Conservation (phyloP, 805 yeast species). For the Metschnikowia lochheadii region DNA sequence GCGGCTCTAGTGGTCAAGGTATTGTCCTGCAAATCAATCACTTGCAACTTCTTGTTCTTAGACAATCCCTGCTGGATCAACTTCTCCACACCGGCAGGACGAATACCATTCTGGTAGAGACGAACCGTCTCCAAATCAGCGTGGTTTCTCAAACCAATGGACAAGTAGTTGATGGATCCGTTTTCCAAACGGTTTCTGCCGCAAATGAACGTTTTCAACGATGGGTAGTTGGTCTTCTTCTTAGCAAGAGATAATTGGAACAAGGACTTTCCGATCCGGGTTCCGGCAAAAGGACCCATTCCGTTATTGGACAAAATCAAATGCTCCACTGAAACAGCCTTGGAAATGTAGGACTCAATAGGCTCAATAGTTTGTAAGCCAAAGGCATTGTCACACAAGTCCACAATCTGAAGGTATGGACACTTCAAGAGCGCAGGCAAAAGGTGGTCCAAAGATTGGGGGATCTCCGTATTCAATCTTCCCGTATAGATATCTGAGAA, state of each 20-base stretch:
- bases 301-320: conserved; percentile 91
- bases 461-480: conserved; percentile 90
- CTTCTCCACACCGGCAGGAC: conserved; percentile 85
- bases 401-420: conserved; percentile 64
- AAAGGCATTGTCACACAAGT: conserved; percentile 92
- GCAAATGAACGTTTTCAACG: conserved; percentile 83
- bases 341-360: conserved; percentile 68
- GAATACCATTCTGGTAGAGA: conserved; percentile 93
- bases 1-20: conserved; percentile 81
- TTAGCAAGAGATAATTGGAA: conserved; percentile 67
- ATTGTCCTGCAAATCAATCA: conserved; percentile 89
- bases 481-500: conserved; percentile 95
- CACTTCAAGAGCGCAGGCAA: conserved; percentile 71
- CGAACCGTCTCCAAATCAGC: conserved; percentile 66
- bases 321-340: conserved; percentile 78
- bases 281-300: conserved; percentile 97
- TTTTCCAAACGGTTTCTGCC: conserved; percentile 97
- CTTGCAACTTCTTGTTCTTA: conserved; percentile 54
- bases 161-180: conserved; percentile 83
- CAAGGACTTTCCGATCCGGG: conserved; percentile 85
- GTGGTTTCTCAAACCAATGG: conserved; percentile 82
- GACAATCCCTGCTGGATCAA: conserved; percentile 71
- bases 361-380: conserved; percentile 95
- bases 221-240: conserved; percentile 42
- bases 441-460: conserved; percentile 67